Base-by-base conservation (phyloP, 192 early-diverging fungal species). In the Rhizophlyctis rosea region DNA sequence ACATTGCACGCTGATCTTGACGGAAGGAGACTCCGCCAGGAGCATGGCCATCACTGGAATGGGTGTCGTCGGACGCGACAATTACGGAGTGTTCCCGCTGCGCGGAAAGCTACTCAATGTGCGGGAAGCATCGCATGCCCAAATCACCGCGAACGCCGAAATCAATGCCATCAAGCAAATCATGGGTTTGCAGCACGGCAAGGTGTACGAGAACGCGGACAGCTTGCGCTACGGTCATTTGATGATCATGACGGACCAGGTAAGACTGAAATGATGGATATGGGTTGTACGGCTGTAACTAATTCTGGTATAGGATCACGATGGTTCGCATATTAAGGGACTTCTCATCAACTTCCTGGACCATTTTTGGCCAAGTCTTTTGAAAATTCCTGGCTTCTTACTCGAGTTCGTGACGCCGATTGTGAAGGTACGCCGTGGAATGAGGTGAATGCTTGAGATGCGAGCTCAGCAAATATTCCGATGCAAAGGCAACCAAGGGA, bases 171-270 rank as follows among this genome's bases (percentile, higher is more conserved):
- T 99, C 67, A 99, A 97, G 67, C 73, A 89, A 69, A 99, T 99
- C 67, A 82, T 99, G 47, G 95, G 95, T 33, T 74, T 99, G 31
- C 87, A 95, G 77, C 92, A 94, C 49, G 88, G 85, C 52, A 83
- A 82, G 60, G 82, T 78, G 16, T 98, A 98, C 69, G 78, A 80
- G 28, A 82, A 79, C 34, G 72, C 80, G 0, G 75, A 88, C 25
- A 78, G 87, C 29, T 76, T 98, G 72, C 83, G 96, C 53, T 99
- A 99, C 70, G 96, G 95, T 0, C 86, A 89, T 54, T 77, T 99
- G 13, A 96, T 99, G 87, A 94, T 97, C 56, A 99, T 99, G 96
- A 91, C 95, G 3, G 96, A 99, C 87, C 96, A 96, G 62, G 76
- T 80, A 63, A 59, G 65, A 11, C 14, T 7, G 39, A 7, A n/a